Evolutionary conservation across 1,139 yeast genomes (phyloP).

Genomic region (Hanseniaspora uvarum): DNA sequence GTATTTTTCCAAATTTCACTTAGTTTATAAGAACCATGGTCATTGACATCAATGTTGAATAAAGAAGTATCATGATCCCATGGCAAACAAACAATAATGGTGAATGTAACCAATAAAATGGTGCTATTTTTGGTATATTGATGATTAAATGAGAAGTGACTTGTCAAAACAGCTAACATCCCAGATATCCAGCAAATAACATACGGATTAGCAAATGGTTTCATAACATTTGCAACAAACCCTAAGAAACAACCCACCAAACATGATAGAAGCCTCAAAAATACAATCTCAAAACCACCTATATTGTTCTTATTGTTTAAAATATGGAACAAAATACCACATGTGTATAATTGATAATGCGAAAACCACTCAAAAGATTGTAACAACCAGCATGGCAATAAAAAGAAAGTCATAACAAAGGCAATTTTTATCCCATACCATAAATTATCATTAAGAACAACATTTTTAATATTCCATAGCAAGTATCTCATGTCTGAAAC

Average conservation of each 20-base stretch:
- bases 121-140: constrained; percentile 37
- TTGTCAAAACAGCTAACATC: constrained; percentile 31
- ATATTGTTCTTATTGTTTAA: constrained; percentile 38
- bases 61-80: constrained; percentile 20
- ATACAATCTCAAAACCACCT: constrained; percentile 35
- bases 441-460: constrained; percentile 34
- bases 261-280: constrained; percentile 32
- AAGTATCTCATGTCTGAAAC: constrained; percentile 30
- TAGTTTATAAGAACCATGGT: constrained; percentile 18
- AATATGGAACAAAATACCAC: constrained; percentile 34
- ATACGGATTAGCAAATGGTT: constrained; percentile 33
- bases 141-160: constrained; percentile 32
- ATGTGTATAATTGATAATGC: constrained; percentile 37
- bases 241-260: constrained; percentile 40
- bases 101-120: constrained; percentile 35
- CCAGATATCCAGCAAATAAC: constrained; percentile 37
- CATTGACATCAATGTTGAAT: background rate
- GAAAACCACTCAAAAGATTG: constrained; percentile 37
- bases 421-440: constrained; percentile 38
- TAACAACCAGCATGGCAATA: constrained; percentile 38
- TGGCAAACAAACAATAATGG: constrained; percentile 34
- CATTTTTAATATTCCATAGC: constrained; percentile 33
- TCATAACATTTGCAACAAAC: constrained; percentile 37
- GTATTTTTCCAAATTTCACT: constrained; percentile 32
- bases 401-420: constrained; percentile 32